These are phyloP conservation scores for Talaromyces sp. DNA, from an alignment of 2,329 filamentous ascomycete genomes.

Conservation along the genomic window DNA sequence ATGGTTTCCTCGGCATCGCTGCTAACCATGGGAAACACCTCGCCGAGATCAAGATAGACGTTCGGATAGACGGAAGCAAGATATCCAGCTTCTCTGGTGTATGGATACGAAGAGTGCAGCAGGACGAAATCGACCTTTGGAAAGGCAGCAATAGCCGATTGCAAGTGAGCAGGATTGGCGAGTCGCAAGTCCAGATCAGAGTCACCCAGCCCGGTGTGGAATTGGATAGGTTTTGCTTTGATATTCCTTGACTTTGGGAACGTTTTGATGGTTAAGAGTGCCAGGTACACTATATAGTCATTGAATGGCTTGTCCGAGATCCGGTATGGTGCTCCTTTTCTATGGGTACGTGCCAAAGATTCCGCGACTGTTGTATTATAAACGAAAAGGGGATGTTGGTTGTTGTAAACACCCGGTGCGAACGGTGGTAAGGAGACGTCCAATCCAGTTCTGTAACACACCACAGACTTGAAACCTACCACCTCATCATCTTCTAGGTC, in stretches of 20 bases:
- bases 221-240: conserved; percentile 68
- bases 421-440: conserved; percentile 43
- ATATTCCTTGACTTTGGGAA: conserved; percentile 25
- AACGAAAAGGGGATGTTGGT: too few relatives aligned
- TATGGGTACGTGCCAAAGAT: conserved; percentile 23
- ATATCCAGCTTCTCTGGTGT: conserved; percentile 72
- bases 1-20: conserved; percentile 69
- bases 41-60: conserved; percentile 76
- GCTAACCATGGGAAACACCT: conserved; percentile 74
- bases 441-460: conserved; percentile 75
- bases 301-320: conserved; percentile 63
- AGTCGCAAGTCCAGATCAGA: conserved; percentile 66
- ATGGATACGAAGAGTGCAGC: conserved; percentile 77
- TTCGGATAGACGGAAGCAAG: conserved; percentile 72
- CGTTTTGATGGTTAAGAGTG: conserved; percentile 56
- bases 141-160: conserved; percentile 66
- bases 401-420: too few relatives aligned
- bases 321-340: conserved; percentile 25
- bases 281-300: conserved; percentile 61
- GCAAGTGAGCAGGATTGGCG: conserved; percentile 70
- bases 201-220: conserved; percentile 79
- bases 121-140: conserved; percentile 68
- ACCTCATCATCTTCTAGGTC: conserved; percentile 62
- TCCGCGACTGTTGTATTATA: conserved; percentile 15
- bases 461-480: conserved; percentile 75